Evolutionary conservation across 2,329 filamentous ascomycete species (phyloP).

Genomic region (Aureobasidium namibiae): DNA sequence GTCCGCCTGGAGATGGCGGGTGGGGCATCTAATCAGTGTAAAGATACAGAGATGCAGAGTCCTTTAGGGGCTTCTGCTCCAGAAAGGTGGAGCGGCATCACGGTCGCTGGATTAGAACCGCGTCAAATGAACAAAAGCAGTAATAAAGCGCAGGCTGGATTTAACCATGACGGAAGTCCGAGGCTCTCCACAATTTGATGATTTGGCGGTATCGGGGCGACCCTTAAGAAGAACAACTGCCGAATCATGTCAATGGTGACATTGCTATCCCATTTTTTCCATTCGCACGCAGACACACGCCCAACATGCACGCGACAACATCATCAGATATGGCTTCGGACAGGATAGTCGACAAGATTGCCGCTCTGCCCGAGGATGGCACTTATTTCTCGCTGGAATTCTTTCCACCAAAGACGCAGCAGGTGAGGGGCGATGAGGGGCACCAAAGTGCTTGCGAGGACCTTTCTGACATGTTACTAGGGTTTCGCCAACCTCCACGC

Average conservation of each 20-base stretch:
- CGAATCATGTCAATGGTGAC: neutral
- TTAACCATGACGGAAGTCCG: conserved; percentile 4
- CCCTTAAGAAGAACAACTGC: conserved; percentile 7
- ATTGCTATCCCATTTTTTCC: neutral
- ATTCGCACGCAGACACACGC: neutral
- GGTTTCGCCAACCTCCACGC: conserved; percentile 90
- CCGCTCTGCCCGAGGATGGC: conserved; percentile 70
- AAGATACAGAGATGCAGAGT: neutral
- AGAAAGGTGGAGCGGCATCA: neutral
- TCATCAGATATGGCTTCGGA: conserved; percentile 39
- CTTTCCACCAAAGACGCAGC: conserved; percentile 95
- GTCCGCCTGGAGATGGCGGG: neutral
- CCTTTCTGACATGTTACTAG: conserved; percentile 27
- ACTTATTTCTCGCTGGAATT: conserved; percentile 97
- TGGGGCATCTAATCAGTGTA: neutral
- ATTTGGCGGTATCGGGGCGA: conserved; percentile 11
- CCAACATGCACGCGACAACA: conserved; percentile 5
- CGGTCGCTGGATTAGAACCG: neutral
- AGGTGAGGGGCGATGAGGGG: conserved; percentile 43
- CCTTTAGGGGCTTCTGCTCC: neutral
- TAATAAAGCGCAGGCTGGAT: conserved; percentile 1
- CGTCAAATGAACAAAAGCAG: conserved; percentile 9
- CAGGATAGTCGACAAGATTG: conserved; percentile 92
- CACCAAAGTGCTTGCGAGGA: neutral
- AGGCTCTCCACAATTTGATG: neutral